Evolutionary conservation across 768 basidiomycete species (phyloP).

Genomic region (Vishniacozyma victoriae): DNA sequence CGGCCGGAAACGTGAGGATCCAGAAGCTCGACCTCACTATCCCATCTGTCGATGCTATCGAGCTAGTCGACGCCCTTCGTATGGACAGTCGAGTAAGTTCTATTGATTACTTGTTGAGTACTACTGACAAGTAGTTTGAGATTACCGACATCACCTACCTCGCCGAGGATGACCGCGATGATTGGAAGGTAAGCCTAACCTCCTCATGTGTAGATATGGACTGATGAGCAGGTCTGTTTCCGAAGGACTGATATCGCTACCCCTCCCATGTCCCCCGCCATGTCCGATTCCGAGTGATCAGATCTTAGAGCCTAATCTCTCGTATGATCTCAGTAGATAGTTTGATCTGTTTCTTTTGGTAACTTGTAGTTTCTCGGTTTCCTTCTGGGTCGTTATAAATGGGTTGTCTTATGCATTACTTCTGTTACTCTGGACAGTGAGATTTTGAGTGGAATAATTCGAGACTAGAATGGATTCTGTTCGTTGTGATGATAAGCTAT

Average conservation of each 20-base stretch:
- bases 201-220: background rate
- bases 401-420: background rate
- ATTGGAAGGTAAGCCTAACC: constrained; percentile 34
- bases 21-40: constrained; percentile 30
- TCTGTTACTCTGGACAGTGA: background rate
- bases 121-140: constrained; percentile 24
- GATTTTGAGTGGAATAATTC: background rate
- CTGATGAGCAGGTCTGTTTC: constrained; percentile 20
- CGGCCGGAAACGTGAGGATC: constrained; percentile 37
- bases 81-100: constrained; percentile 26
- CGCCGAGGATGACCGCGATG: constrained; percentile 25
- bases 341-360: background rate
- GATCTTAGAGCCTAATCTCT: background rate
- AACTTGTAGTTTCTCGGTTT: background rate
- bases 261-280: constrained; percentile 9
- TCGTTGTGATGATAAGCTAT: no score
- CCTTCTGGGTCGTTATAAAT: background rate
- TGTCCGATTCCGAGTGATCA: constrained; percentile 27
- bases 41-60: constrained; percentile 19
- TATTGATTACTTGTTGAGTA: background rate
- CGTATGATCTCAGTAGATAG: background rate
- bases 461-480: background rate
- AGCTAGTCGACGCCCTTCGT: constrained; percentile 26
- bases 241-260: constrained; percentile 11
- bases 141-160: constrained; percentile 20